Evolutionary conservation across 2,329 filamentous ascomycete species (phyloP), one percentile per base, ranked within the genome.

Genomic region (Cyphellophora europaea): DNA sequence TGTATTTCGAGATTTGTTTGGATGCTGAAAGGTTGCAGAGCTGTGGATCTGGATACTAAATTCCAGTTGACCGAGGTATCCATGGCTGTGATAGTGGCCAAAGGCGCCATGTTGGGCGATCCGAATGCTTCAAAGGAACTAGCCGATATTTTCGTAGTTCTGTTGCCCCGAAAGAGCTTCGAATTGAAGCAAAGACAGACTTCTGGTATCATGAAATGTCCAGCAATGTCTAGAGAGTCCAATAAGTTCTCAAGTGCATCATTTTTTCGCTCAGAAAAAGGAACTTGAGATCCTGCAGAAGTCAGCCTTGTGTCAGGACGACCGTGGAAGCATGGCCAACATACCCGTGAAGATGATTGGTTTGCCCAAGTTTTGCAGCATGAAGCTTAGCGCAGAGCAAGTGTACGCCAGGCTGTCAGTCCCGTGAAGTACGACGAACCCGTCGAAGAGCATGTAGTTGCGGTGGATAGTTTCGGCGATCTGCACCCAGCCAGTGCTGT

Each of bases 131-230:
- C 78, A 54, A 93, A 94, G 35, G 83, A 77, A 39, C 82, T 84
- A 5, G 87, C 83, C 11, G 85, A 88, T 19, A 93, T 77, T 58
- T 95, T 95, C 43, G 84, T 91, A 6, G 83, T 79, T 40, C 88
- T 71, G 59, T 93, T 94, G 11, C 88, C 88, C 16, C 88, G 77
- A 62, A 88, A 93, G 13, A 95, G 72, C 47, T 79, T 85, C 63
- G 93, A 83, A 59, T 91, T 85, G 69, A 95, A 95, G 66, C 93
- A 94, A 21, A 95, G 71, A 55, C 85, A 88, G 35, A 95, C 88
- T 57, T 94, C 88, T 0, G 88, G 87, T 38, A 95, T 85, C 63
- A 86, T 82, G 54, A 93, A 93, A 41, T 91, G 91, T 19, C 86
- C 86, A 3, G 88, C 88, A 37, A 94, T 81, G 53, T 94, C 86